Evolutionary conservation across 2,329 filamentous ascomycete species (phyloP).

Genomic region (Monilinia aucupariae): DNA sequence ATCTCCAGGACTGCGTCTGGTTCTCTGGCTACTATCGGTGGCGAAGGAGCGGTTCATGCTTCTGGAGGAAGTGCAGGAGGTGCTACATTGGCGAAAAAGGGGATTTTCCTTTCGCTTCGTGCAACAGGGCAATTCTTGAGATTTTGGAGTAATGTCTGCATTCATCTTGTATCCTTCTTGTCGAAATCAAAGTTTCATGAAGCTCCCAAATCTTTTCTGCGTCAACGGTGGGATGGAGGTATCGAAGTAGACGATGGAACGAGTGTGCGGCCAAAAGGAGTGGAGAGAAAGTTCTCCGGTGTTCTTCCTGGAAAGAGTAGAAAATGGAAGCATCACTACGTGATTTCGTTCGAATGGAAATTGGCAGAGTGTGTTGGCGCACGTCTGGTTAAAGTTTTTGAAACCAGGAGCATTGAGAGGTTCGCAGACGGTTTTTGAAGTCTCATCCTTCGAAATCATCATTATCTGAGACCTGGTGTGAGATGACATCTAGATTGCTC

Average conservation of each 20-base stretch:
- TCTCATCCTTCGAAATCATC: not conserved
- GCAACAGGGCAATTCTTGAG: slow-evolving; percentile 63
- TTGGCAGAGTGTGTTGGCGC: slow-evolving; percentile 65
- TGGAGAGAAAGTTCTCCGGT: slow-evolving; percentile 51
- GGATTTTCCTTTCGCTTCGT: slow-evolving; percentile 56
- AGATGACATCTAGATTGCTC: not conserved
- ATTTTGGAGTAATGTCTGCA: slow-evolving; percentile 55
- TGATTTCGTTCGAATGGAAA: slow-evolving; percentile 65
- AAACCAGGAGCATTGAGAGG: slow-evolving; percentile 67
- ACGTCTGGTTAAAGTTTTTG: slow-evolving; percentile 67
- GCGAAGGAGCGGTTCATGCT: slow-evolving; percentile 57
- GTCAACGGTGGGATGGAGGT: slow-evolving; percentile 67
- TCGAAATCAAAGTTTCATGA: slow-evolving; percentile 56
- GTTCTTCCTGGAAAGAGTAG: slow-evolving; percentile 56
- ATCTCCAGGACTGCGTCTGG: slow-evolving; percentile 64
- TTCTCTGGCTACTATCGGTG: slow-evolving; percentile 63
- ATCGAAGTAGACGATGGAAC: slow-evolving; percentile 43
- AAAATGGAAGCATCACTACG: slow-evolving; percentile 67
- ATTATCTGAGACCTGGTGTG: not conserved
- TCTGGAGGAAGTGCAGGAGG: slow-evolving; percentile 49
- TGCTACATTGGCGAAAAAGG: slow-evolving; percentile 25
- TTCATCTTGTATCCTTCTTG: slow-evolving; percentile 56
- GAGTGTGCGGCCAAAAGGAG: slow-evolving; percentile 45
- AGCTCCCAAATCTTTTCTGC: slow-evolving; percentile 54
- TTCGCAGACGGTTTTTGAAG: not conserved